phyloP scores from a whole-genome alignment of 345 rosid species.

The Populus simonii region DNA sequence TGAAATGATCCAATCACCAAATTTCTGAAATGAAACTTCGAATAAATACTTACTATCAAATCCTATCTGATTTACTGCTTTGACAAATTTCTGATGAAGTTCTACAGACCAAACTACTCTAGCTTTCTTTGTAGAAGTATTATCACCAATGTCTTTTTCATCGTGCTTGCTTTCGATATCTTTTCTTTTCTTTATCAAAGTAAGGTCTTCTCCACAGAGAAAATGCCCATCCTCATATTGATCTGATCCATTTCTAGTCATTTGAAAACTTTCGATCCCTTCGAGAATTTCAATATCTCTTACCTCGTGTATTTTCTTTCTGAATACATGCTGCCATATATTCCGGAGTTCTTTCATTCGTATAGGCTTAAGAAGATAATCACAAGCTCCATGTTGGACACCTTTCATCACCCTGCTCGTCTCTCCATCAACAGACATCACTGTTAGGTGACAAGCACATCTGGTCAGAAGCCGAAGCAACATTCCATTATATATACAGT shows the following conservation, averaged over 20 bases:
- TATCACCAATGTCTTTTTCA: constrained; percentile 51
- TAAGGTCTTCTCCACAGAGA: constrained; percentile 58
- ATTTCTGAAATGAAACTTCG: constrained; percentile 8
- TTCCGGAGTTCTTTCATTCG: constrained; percentile 94
- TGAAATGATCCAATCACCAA: constrained; percentile 3
- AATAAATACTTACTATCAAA: constrained; percentile 74
- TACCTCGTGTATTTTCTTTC: constrained; percentile 79
- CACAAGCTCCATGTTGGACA: constrained; percentile 92
- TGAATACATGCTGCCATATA: constrained; percentile 93
- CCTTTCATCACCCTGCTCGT: constrained; percentile 94
- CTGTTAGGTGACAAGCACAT: constrained; percentile 36
- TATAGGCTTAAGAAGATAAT: constrained; percentile 93
- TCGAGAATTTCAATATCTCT: constrained; percentile 66
- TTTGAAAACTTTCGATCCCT: constrained; percentile 48
- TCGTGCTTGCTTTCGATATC: constrained; percentile 58
- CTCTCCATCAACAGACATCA: constrained; percentile 98
- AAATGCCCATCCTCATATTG: constrained; percentile 46
- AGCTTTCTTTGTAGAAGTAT: constrained; percentile 68
- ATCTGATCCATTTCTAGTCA: constrained; percentile 49
- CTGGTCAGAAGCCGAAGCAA: constrained; percentile 20
- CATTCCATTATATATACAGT: not conserved
- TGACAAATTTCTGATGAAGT: constrained; percentile 95
- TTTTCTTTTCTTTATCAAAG: constrained; percentile 56
- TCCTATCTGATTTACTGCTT: constrained; percentile 90
- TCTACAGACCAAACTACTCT: constrained; percentile 92